Evolutionary conservation across 495 filamentous ascomycete species (phyloP).

Genomic region (Jackrogersella minutella): DNA sequence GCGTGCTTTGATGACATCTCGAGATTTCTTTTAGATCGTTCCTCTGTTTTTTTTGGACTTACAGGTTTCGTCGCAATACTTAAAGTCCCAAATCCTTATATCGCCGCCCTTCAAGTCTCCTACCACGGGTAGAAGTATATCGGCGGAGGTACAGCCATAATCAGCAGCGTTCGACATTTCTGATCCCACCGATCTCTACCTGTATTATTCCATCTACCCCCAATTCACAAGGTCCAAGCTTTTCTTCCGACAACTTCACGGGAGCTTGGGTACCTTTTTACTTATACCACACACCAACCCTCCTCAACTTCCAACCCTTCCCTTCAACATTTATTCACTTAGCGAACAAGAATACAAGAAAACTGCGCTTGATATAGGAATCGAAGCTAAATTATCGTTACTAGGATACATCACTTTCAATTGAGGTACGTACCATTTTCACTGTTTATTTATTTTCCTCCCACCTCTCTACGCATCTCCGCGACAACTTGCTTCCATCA

Average conservation of each 20-base stretch:
- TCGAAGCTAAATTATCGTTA: neutral
- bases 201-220: neutral
- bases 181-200: neutral
- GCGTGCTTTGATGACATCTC: constrained; percentile 15
- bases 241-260: neutral
- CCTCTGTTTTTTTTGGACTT: constrained; percentile 17
- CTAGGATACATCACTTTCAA: neutral
- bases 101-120: neutral
- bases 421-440: too few species aligned
- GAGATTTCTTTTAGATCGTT: constrained; percentile 11
- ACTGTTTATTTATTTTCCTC: too few species aligned
- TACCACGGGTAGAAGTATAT: neutral
- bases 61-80: neutral
- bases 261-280: neutral
- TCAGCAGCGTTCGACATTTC: neutral
- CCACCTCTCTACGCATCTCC: too few species aligned
- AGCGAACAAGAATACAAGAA: neutral
- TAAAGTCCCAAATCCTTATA: neutral
- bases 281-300: neutral
- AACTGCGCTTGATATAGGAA: neutral
- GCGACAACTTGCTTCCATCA: too few species aligned
- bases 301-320: neutral
- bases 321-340: neutral
- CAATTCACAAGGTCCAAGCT: neutral
- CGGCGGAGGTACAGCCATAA: neutral